Evolutionary conservation across 352 stramenopile species (phyloP).

Genomic region (Globisporangium polare): DNA sequence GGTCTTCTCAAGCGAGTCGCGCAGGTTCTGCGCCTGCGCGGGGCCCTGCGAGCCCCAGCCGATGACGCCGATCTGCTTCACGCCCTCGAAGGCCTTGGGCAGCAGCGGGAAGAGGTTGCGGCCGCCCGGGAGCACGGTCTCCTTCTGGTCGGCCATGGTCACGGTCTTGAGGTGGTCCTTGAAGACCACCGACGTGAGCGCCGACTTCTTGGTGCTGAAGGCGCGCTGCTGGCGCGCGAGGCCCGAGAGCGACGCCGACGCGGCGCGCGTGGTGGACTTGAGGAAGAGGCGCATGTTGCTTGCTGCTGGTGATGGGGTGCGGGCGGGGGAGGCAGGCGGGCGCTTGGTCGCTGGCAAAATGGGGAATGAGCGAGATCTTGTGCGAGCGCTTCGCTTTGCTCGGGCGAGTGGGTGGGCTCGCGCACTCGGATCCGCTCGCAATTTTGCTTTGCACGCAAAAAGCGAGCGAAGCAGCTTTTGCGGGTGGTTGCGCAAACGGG

Average conservation of each 20-base stretch:
- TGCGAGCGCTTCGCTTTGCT: background rate
- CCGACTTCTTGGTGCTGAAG: constrained; percentile 63
- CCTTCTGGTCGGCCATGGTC: constrained; percentile 66
- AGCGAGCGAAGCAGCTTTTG: background rate
- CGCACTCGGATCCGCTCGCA: background rate
- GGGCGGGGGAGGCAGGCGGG: background rate
- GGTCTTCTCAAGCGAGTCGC: constrained; percentile 92
- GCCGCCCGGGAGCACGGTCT: constrained; percentile 74
- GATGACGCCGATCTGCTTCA: constrained; percentile 97
- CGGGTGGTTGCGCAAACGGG: constrained; percentile 7
- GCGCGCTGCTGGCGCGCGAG: constrained; percentile 25
- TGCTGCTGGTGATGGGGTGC: background rate
- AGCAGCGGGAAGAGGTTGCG: constrained; percentile 95
- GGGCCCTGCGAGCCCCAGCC: constrained; percentile 97
- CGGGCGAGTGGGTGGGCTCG: too few relatives aligned
- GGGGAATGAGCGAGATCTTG: constrained; percentile 11
- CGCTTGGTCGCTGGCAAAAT: constrained; percentile 12
- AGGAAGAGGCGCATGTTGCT: constrained; percentile 63
- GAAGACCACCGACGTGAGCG: constrained; percentile 67
- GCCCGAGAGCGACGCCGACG: constrained; percentile 34
- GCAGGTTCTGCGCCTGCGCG: constrained; percentile 96
- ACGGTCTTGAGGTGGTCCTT: constrained; percentile 73
- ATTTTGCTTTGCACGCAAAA: background rate
- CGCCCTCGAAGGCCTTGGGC: constrained; percentile 94
- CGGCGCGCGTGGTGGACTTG: constrained; percentile 39